Evolutionary conservation across 1,284 basidiomycete genomes (phyloP).

Genomic region (Ganoderma multipileum): DNA sequence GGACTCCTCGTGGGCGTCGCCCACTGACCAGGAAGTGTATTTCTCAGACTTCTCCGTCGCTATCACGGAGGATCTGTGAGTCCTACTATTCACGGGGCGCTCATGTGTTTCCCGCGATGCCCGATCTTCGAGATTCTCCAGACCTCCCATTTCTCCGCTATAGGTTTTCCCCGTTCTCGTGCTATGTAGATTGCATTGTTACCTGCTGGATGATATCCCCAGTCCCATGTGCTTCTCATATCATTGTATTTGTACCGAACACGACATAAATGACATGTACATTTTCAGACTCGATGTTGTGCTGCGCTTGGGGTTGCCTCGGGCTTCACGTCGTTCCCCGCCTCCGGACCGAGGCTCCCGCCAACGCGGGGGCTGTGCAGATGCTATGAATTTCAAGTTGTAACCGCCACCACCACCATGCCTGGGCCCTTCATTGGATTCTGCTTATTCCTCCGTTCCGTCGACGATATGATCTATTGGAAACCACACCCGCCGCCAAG

Average conservation of each 20-base stretch:
- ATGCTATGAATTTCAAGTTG: no score
- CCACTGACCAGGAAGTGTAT: conserved; percentile 61
- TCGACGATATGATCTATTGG: not conserved
- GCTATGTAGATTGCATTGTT: not conserved
- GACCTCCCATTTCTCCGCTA: not conserved
- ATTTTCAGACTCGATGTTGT: no score
- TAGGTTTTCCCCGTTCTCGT: not conserved
- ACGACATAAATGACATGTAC: not conserved
- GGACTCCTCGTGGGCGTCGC: conserved; percentile 55
- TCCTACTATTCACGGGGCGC: not conserved
- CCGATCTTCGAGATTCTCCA: not conserved
- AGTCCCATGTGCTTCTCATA: not conserved
- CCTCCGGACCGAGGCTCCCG: no score
- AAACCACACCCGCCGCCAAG: not conserved
- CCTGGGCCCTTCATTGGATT: not conserved
- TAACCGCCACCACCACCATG: no score
- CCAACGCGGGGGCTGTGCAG: no score
- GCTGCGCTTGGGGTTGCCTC: no score
- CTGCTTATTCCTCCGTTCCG: not conserved
- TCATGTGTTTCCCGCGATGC: not conserved
- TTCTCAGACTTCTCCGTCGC: conserved; percentile 73
- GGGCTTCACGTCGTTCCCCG: no score
- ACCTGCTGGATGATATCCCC: not conserved
- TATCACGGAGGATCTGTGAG: conserved; percentile 57
- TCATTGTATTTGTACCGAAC: not conserved